Percentiles rank a stretch among this genome's conserved stretches.
These are phyloP conservation scores for Persicaria tinctoria DNA, from an alignment of 148 eudicot genomes.

Conservation along the genomic window DNA sequence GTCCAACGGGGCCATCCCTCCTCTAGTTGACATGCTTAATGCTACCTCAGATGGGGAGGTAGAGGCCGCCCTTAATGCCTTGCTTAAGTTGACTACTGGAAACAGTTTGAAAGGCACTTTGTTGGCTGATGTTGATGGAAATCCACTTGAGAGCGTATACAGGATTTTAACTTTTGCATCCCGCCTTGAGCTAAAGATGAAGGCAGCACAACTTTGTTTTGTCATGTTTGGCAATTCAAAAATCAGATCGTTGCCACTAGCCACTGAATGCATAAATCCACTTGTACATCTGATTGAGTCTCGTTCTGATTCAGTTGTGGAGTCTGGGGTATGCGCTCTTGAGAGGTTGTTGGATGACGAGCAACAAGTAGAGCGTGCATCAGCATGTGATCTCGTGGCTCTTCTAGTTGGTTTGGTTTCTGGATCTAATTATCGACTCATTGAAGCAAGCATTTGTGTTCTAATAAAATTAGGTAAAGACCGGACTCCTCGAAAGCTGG, in stretches of 20 bases:
- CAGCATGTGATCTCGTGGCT: constrained; percentile 41
- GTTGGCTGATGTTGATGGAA: constrained; percentile 43
- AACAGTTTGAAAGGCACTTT: constrained; percentile 37
- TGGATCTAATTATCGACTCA: constrained; percentile 51
- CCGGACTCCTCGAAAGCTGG: constrained; percentile 58
- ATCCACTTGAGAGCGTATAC: constrained; percentile 43
- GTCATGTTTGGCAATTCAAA: constrained; percentile 50
- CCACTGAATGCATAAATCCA: constrained; percentile 52
- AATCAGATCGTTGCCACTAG: constrained; percentile 38
- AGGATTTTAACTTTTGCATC: constrained; percentile 45
- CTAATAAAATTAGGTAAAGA: constrained; percentile 75
- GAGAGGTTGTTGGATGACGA: constrained; percentile 65
- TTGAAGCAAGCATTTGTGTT: constrained; percentile 55
- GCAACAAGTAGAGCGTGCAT: constrained; percentile 38
- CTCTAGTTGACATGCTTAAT: constrained; percentile 64
- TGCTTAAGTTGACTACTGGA: constrained; percentile 48
- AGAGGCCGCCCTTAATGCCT: constrained; percentile 49
- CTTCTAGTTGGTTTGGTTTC: constrained; percentile 65
- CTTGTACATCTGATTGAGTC: constrained; percentile 51
- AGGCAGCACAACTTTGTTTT: constrained; percentile 61
- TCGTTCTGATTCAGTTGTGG: constrained; percentile 36
- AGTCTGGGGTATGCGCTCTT: constrained; percentile 68
- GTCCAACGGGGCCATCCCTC: constrained; percentile 61
- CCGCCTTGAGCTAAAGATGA: constrained; percentile 43
- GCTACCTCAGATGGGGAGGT: constrained; percentile 50